Conservation (phyloP, 2,329 filamentous ascomycete genomes). For the Nigrospora oryzae region DNA sequence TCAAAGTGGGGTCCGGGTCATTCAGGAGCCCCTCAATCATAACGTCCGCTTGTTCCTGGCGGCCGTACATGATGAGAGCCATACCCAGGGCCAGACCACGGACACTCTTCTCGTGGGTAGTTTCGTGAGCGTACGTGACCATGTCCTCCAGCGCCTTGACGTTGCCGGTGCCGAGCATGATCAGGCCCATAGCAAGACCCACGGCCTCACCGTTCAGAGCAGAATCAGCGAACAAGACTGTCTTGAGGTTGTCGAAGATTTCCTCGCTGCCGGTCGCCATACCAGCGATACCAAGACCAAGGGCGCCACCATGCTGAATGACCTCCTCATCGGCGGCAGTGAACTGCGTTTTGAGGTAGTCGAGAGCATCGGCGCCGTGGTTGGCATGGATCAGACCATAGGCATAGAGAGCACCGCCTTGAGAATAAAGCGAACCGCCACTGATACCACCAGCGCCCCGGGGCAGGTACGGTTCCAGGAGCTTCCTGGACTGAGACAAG, state of each 20-base stretch:
- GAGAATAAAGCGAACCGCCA: slow-evolving; percentile 84
- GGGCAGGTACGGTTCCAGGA: slow-evolving; percentile 90
- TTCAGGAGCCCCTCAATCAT: slow-evolving; percentile 89
- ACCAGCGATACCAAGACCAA: slow-evolving; percentile 90
- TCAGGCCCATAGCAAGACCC: slow-evolving; percentile 89
- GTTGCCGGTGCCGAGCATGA: slow-evolving; percentile 98
- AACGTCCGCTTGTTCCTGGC: slow-evolving; percentile 89
- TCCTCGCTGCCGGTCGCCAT: slow-evolving; percentile 92
- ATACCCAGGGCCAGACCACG: slow-evolving; percentile 92
- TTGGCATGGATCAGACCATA: slow-evolving; percentile 96
- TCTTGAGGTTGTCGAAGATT: slow-evolving; percentile 86
- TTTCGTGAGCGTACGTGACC: slow-evolving; percentile 96
- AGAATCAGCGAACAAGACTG: slow-evolving; percentile 84
- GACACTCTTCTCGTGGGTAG: slow-evolving; percentile 97
- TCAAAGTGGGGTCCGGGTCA: slow-evolving; percentile 85
- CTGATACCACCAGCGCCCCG: slow-evolving; percentile 58
- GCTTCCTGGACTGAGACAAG: slow-evolving; percentile 82
- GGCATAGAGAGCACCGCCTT: slow-evolving; percentile 91
- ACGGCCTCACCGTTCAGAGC: slow-evolving; percentile 96
- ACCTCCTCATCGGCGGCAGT: slow-evolving; percentile 76
- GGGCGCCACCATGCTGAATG: slow-evolving; percentile 90
- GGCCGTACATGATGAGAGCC: slow-evolving; percentile 96
- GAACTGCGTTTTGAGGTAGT: slow-evolving; percentile 71
- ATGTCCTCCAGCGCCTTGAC: slow-evolving; percentile 89
- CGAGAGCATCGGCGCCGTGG: slow-evolving; percentile 82